Base-by-base conservation (phyloP, 2,329 filamentous ascomycete species). In the Tolypocladium paradoxum region DNA sequence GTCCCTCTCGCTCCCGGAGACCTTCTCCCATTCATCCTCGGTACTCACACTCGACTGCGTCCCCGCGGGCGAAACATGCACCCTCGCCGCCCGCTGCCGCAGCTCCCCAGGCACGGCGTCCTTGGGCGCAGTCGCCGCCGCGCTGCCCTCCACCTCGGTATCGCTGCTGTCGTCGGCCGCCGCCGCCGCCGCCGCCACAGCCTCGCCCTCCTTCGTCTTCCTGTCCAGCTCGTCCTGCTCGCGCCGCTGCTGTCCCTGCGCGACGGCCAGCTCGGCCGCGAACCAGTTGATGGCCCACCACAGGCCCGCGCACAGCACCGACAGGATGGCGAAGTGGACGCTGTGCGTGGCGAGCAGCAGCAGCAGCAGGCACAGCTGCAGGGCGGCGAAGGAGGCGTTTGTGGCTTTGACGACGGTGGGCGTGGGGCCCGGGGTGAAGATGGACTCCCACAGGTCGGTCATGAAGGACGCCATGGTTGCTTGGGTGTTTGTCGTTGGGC, bases 241-340 rank as follows among this genome's bases (percentile, higher is more conserved):
- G n/a, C n/a, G n/a, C 52, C 55, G 61, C 62, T 71, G 65, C 35
- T 59, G 61, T n/a, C 56, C 61, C 62, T 72, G 66, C 37, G 73
- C 73, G 49, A 67, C 65, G 56, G 71, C 72, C 49, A 83, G 67
- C 72, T 83, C 92, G 47, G 73, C 73, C 53, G 89, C 90, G 65
- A 99, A 97, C 93, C 93, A 99, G 78, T 97, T 97, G 73, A 97
- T 91, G 54, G 87, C 83, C 75, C 82, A 90, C 93, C 93, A 99
- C 36, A 97, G 77, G 5, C 88, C 87, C 34, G 74, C 91, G 58
- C 83, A 89, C 11, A 99, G 76, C 54, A 84, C 64, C 14, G 89
- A 95, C 6, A 99, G 80, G 54, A 92, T 77, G 57, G 90, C 68
- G 65, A 96, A 96, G 76, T 97, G 93, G 58, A 95, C 79, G 73